A percentile compares a stretch with the other conserved stretches of the same genome.
Conservation (phyloP, 2,329 filamentous ascomycete species). For the Ophiocordyceps robertsii region DNA sequence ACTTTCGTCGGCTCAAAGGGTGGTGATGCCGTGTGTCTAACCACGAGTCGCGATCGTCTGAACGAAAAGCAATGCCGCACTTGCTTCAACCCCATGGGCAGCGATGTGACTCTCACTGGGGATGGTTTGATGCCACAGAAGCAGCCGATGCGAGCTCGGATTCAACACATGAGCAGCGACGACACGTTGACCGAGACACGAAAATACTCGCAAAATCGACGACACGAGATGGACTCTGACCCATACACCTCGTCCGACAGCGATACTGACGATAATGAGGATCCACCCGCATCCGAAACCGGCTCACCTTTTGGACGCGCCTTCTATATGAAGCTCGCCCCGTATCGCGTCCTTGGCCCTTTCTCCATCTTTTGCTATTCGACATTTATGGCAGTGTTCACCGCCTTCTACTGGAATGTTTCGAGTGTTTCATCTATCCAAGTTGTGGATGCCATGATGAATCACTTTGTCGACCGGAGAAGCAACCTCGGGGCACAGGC, state of each 20-base stretch:
- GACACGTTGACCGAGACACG: slow-evolving; percentile 10
- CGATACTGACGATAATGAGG: slow-evolving; percentile 5
- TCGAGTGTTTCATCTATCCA: slow-evolving; percentile 33
- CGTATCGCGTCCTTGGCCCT: slow-evolving; percentile 35
- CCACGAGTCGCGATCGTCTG: slow-evolving; percentile 4
- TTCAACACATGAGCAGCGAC: slow-evolving; percentile 12
- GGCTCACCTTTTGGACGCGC: slow-evolving; percentile 38
- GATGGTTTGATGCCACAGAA: slow-evolving; percentile 2
- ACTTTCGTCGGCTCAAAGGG: slow-evolving; percentile 39
- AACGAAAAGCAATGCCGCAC: slow-evolving; percentile 2
- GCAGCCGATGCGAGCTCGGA: background rate
- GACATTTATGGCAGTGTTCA: slow-evolving; percentile 28
- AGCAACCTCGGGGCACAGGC: slow-evolving; percentile 16
- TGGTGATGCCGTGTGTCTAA: slow-evolving; percentile 33
- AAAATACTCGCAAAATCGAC: slow-evolving; percentile 1
- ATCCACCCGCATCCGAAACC: slow-evolving; percentile 2
- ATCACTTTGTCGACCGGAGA: slow-evolving; percentile 9
- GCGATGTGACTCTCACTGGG: slow-evolving; percentile 9
- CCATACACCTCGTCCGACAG: slow-evolving; percentile 7
- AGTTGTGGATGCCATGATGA: slow-evolving; percentile 22
- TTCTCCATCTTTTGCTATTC: slow-evolving; percentile 37
- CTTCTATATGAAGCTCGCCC: slow-evolving; percentile 36
- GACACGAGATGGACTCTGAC: slow-evolving; percentile 1
- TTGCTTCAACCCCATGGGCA: slow-evolving; percentile 7
- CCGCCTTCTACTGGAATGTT: slow-evolving; percentile 36